Conservation (phyloP, 345 rosid species). For the Populus davidiana region DNA sequence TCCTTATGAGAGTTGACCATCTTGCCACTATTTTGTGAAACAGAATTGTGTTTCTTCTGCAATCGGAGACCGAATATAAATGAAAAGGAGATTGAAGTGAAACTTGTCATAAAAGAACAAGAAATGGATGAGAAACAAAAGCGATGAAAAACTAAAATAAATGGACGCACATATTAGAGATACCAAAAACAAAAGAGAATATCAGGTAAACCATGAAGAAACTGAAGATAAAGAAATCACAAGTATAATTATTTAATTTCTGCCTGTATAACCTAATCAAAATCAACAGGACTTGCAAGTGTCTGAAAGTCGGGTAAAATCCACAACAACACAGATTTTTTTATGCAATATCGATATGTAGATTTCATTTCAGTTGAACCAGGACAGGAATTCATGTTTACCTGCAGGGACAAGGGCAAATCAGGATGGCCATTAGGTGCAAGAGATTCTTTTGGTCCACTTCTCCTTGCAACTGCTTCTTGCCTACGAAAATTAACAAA, state of each 20-base stretch:
- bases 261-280: too few relatives aligned
- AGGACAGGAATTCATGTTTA: constrained; percentile 21
- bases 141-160: neutral
- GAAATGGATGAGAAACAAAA: neutral
- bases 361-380: neutral
- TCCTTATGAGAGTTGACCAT: constrained; percentile 27
- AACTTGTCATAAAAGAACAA: neutral
- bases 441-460: constrained; percentile 29
- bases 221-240: too few relatives aligned
- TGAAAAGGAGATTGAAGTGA: neutral
- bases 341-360: neutral
- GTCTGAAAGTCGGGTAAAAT: neutral
- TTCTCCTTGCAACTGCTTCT: constrained; percentile 36
- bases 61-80: constrained; percentile 4
- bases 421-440: constrained; percentile 28
- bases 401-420: constrained; percentile 38
- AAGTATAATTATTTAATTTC: too few relatives aligned
- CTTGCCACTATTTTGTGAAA: constrained; percentile 34
- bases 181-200: neutral
- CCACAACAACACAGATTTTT: neutral
- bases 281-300: too few relatives aligned
- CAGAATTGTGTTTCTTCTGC: constrained; percentile 40
- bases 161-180: neutral
- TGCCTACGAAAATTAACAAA: constrained; percentile 33
- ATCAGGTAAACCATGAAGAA: too few relatives aligned